These are phyloP conservation scores for Claviceps sorghi DNA, from an alignment of 2,329 filamentous ascomycete genomes.

Conservation along the genomic window DNA sequence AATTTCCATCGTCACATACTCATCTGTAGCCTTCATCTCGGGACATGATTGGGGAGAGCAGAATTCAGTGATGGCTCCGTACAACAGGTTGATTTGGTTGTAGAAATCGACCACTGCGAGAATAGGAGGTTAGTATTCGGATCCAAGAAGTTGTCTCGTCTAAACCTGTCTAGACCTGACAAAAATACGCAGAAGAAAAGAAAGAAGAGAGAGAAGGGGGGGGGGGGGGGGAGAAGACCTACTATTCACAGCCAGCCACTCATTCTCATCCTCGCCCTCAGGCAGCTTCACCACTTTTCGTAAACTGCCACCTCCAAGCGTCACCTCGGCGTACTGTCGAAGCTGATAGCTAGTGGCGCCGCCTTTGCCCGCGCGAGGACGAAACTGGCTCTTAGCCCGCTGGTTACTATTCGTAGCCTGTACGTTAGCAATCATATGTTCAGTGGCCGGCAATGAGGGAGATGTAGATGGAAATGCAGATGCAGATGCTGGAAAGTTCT, in stretches of 20 bases:
- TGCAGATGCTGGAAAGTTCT: constrained; percentile 10
- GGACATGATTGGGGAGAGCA: constrained; percentile 94
- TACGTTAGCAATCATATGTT: constrained; percentile 17
- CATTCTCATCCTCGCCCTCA: constrained; percentile 92
- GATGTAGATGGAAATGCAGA: constrained; percentile 15
- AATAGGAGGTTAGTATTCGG: background rate
- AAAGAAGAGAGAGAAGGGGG: too few species aligned
- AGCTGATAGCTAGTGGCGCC: constrained; percentile 81
- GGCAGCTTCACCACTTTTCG: constrained; percentile 93
- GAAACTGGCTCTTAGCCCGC: constrained; percentile 80
- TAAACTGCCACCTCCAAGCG: constrained; percentile 83
- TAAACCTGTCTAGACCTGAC: background rate
- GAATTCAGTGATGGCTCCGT: constrained; percentile 97
- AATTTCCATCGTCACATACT: constrained; percentile 39
- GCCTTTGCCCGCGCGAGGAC: constrained; percentile 75
- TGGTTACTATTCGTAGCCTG: constrained; percentile 40
- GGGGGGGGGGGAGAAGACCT: constrained; percentile 17
- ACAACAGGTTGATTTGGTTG: constrained; percentile 98
- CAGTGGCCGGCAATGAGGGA: constrained; percentile 10
- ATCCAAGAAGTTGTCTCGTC: background rate
- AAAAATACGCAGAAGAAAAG: background rate
- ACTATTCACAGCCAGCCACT: constrained; percentile 98
- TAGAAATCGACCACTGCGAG: constrained; percentile 91
- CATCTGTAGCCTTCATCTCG: constrained; percentile 99
- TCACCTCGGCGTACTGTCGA: constrained; percentile 95